Base-by-base conservation (phyloP, 2,329 filamentous ascomycete species). In the Sporothrix schenckii region DNA sequence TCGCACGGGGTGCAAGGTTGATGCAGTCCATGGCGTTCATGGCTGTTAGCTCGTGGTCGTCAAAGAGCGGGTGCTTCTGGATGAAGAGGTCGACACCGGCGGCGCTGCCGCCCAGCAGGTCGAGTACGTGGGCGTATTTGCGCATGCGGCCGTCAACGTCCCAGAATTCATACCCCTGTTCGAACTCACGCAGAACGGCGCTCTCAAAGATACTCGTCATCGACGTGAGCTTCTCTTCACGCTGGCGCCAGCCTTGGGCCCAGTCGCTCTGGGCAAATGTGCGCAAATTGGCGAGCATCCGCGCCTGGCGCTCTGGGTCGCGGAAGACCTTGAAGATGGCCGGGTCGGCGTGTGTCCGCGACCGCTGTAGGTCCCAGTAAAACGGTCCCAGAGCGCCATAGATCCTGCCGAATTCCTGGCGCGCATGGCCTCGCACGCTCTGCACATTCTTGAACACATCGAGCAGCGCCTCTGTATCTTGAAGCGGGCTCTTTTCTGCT, bases 111-210 rank as follows among this genome's bases (percentile, higher is more conserved):
- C 97, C 96, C 58, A 99, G 83, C 1, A 87, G 86, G 71, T 92
- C 89, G 70, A 99, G 82, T 19, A 99, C 93, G 75, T 93, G 89
- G 2, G 94, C 94, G 79, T 97, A 98, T 76, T 91, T 88, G 75
- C 87, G 89, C 94, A 98, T 97, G 69, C 89, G 86, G 2, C 92
- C 93, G 74, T 97, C 91, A 69, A 96, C 89, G 78, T 99, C 94
- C 81, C 91, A 92, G 56, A 89, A 89, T 78, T 95, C 92, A 74
- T 96, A 97, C 4, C 93, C 95, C 77, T 95, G 91, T 79, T 96
- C 92, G 75, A 99, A 99, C 78, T 99, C 95, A 65, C 91, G 87
- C 67, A 97, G 81, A 3, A 96, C 94, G 3, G 94, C 93, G 70
- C 90, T 93, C 80, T 98, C 94, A 76, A 99, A 99, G 71, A 95